Percentiles rank a stretch among this genome's conserved stretches.
phyloP scores from a whole-genome alignment of 1,284 basidiomycete genomes.

The Neonothopanus nambi region DNA sequence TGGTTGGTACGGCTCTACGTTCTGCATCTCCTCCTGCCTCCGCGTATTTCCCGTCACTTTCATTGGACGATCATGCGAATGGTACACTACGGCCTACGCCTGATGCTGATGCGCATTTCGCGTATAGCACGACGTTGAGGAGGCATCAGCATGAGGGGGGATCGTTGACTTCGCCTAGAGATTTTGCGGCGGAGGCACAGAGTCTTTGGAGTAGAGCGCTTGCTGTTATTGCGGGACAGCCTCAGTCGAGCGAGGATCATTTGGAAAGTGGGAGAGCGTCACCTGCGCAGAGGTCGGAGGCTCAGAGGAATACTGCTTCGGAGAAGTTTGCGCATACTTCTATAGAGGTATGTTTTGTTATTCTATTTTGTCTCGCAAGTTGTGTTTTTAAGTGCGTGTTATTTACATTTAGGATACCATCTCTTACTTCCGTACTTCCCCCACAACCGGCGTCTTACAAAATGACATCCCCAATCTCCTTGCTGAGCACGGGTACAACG shows the following conservation, averaged over 20 bases:
- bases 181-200: conserved; percentile 43
- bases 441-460: conserved; percentile 61
- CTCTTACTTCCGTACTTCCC: conserved; percentile 64
- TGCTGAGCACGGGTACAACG: conserved; percentile 83
- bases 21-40: conserved; percentile 72
- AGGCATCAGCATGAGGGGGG: conserved; percentile 57
- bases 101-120: conserved; percentile 71
- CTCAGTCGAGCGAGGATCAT: conserved; percentile 20
- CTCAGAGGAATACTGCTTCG: conserved; percentile 47
- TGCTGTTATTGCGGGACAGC: conserved; percentile 41
- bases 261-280: conserved; percentile 26
- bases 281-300: conserved; percentile 14
- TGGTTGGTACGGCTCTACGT: conserved; percentile 23
- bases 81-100: conserved; percentile 54
- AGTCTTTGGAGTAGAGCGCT: conserved; percentile 48
- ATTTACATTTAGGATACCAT: conserved; percentile 57
- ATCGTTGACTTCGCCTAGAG: conserved; percentile 40
- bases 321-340: conserved; percentile 57
- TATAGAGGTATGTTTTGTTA: conserved; percentile 50
- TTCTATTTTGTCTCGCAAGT: not conserved
- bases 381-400: conserved; percentile 4
- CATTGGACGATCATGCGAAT: conserved; percentile 46
- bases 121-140: conserved; percentile 79
- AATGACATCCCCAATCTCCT: conserved; percentile 69
- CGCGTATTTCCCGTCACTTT: conserved; percentile 65